Percentiles rank a stretch among this genome's conserved stretches.
phyloP scores from a whole-genome alignment of 2,329 filamentous ascomycete genomes.

The Malbranchea zuffiana region DNA sequence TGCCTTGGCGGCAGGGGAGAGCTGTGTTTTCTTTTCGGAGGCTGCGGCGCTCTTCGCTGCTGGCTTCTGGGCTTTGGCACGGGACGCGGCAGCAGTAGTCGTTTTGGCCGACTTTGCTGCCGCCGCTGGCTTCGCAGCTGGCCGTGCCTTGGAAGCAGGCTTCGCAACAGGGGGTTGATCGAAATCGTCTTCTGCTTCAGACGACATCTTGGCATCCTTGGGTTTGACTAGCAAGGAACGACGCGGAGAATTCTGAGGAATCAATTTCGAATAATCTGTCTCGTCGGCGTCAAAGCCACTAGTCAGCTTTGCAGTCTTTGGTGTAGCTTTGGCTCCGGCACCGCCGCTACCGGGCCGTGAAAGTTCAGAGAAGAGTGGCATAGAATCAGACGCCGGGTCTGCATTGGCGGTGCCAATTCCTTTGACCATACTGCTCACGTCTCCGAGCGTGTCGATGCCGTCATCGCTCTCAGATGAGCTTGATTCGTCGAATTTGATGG shows the following conservation, averaged over 20 bases:
- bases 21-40: conserved; percentile 35
- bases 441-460: conserved; percentile 63
- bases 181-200: conserved; percentile 47
- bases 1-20: conserved; percentile 59
- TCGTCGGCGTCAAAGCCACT: conserved; percentile 38
- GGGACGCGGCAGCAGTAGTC: conserved; percentile 19
- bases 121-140: conserved; percentile 16
- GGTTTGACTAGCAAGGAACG: conserved; percentile 36
- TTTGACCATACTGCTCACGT: conserved; percentile 85
- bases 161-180: conserved; percentile 44
- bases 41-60: conserved; percentile 39
- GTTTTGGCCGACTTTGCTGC: conserved; percentile 18
- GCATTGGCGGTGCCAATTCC: conserved; percentile 54
- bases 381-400: conserved; percentile 40
- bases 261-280: conserved; percentile 38
- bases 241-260: conserved; percentile 35
- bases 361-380: conserved; percentile 59
- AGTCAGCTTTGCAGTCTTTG: conserved; percentile 27
- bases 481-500: conserved; percentile 47
- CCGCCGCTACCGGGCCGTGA: conserved; percentile 61
- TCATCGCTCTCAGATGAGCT: conserved; percentile 49
- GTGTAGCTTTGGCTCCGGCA: conserved; percentile 40
- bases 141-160: conserved; percentile 41
- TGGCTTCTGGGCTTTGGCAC: conserved; percentile 34
- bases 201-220: conserved; percentile 39